Conservation (phyloP, 768 basidiomycete genomes). For the Hortiboletus campestris region DNA sequence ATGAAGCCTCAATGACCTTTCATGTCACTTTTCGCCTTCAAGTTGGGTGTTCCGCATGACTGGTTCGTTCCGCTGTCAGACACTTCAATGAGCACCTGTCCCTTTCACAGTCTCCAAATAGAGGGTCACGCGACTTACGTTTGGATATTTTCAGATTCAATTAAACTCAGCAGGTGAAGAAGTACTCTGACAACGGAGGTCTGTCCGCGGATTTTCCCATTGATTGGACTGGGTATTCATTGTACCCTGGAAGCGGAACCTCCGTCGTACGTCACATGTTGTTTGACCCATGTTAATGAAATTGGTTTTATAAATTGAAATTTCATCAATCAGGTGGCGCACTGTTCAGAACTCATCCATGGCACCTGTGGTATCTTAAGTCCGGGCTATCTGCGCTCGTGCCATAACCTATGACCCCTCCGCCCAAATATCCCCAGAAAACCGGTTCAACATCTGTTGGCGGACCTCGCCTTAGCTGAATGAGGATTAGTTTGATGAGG, state of each 20-base stretch:
- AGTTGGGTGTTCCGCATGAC: slow-evolving; percentile 21
- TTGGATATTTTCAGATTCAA: slow-evolving; percentile 1
- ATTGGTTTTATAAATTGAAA: too few relatives aligned
- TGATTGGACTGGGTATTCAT: background rate
- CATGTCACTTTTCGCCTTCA: slow-evolving; percentile 17
- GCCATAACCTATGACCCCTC: background rate
- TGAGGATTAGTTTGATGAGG: slow-evolving; percentile 3
- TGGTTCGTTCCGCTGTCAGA: slow-evolving; percentile 74
- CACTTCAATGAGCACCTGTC: slow-evolving; percentile 12
- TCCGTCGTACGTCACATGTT: background rate
- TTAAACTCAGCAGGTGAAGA: background rate
- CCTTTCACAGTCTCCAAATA: background rate
- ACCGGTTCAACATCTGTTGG: slow-evolving; percentile 4
- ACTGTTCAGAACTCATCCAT: background rate
- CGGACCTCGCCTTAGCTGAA: background rate
- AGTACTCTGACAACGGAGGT: background rate
- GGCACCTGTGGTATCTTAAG: background rate
- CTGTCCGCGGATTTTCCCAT: background rate
- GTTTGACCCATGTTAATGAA: background rate
- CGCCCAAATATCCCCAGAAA: background rate
- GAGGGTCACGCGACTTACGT: slow-evolving; percentile 9
- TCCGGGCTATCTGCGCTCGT: background rate
- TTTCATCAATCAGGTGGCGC: background rate
- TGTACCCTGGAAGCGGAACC: background rate
- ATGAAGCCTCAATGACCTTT: slow-evolving; percentile 59